Percentiles rank a stretch among this genome's conserved stretches.
Conservation (phyloP, 179 eudicot species). For the Spergularia azorica region DNA sequence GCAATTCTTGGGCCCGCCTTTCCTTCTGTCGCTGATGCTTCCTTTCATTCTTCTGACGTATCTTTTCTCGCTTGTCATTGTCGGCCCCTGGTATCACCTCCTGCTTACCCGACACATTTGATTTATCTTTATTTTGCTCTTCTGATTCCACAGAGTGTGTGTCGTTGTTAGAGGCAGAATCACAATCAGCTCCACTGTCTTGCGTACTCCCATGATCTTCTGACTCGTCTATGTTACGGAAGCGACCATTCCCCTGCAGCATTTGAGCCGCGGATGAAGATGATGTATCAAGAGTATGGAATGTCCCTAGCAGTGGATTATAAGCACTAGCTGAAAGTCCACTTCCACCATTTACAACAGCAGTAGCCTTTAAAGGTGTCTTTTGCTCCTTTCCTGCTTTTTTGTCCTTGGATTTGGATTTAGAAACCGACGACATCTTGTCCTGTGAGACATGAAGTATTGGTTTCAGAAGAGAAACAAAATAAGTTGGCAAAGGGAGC, state of each 20-base stretch:
- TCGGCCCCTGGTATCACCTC: conserved; percentile 77
- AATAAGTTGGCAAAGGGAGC: neutral
- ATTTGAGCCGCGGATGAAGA: conserved; percentile 50
- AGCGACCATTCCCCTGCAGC: conserved; percentile 67
- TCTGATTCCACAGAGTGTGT: conserved; percentile 95
- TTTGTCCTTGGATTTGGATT: conserved; percentile 73
- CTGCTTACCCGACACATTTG: conserved; percentile 36
- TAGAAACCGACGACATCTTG: conserved; percentile 74
- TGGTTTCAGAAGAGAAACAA: conserved; percentile 2
- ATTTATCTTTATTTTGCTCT: conserved; percentile 76
- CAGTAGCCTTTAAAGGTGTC: conserved; percentile 57
- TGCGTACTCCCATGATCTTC: conserved; percentile 64
- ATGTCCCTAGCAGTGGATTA: conserved; percentile 76
- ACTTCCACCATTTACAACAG: conserved; percentile 40
- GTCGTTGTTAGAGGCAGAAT: conserved; percentile 77
- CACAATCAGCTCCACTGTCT: conserved; percentile 66
- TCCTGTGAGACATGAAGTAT: conserved; percentile 12
- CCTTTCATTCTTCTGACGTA: conserved; percentile 86
- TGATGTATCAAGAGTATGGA: conserved; percentile 64
- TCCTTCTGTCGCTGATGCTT: conserved; percentile 97
- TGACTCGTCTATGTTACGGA: conserved; percentile 72
- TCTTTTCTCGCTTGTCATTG: conserved; percentile 87
- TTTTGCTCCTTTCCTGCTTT: conserved; percentile 67
- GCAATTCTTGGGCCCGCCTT: conserved; percentile 91
- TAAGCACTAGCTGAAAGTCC: conserved; percentile 68